phyloP scores from a whole-genome alignment of 495 filamentous ascomycete species.

The Lasiosphaeria ovina region DNA sequence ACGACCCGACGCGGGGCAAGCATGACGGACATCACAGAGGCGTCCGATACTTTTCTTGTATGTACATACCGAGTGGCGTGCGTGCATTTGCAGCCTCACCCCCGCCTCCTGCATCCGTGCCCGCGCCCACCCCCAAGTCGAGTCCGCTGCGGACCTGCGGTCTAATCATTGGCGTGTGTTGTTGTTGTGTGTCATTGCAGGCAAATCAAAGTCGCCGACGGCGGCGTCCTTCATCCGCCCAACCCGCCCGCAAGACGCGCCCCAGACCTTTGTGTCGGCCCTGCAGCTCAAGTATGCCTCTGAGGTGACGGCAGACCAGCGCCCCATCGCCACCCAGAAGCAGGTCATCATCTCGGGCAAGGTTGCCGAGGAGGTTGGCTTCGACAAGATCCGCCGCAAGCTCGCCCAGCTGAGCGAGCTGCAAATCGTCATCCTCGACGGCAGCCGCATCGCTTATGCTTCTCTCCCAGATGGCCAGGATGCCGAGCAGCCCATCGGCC shows the following conservation, averaged over 20 bases:
- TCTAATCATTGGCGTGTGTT: too few species aligned
- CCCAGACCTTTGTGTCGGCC: slow-evolving; percentile 73
- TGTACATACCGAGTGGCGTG: neutral
- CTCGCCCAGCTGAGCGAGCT: slow-evolving; percentile 75
- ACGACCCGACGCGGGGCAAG: slow-evolving; percentile 80
- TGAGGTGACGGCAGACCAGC: slow-evolving; percentile 36
- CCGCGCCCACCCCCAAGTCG: too few species aligned
- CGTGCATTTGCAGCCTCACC: too few species aligned
- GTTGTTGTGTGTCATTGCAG: slow-evolving; percentile 35
- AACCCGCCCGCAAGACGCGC: slow-evolving; percentile 62
- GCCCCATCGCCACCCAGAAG: slow-evolving; percentile 19
- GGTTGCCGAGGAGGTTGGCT: slow-evolving; percentile 90
- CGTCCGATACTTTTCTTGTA: slow-evolving; percentile 82
- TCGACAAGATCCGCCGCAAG: slow-evolving; percentile 84
- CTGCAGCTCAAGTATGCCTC: slow-evolving; percentile 79
- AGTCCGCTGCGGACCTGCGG: too few species aligned
- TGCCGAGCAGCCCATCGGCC: slow-evolving; percentile 34
- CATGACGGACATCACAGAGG: slow-evolving; percentile 82
- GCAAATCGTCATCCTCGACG: slow-evolving; percentile 78
- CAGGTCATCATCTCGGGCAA: slow-evolving; percentile 76
- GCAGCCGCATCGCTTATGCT: slow-evolving; percentile 55
- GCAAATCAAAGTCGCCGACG: slow-evolving; percentile 61
- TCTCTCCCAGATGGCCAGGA: slow-evolving; percentile 35
- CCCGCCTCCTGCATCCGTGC: too few species aligned
- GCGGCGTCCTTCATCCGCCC: slow-evolving; percentile 86